Base-by-base conservation (phyloP, 257 asterid genomes). In the Solanum stenotomum region DNA sequence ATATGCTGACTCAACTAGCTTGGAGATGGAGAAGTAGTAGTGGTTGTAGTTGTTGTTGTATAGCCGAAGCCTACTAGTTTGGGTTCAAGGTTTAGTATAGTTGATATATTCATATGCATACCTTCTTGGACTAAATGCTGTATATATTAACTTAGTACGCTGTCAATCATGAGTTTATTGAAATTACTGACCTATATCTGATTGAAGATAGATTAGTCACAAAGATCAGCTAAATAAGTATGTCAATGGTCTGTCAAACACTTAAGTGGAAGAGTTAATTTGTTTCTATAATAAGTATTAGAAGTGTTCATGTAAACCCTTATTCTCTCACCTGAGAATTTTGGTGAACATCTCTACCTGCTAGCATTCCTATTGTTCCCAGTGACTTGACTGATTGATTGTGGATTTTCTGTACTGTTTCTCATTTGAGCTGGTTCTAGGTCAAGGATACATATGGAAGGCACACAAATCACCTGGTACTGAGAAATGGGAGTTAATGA, bases 381-480 rank as follows among this genome's bases (percentile, higher is more conserved):
- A 37, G 27, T 82, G 82, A 40, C 61, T 86, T 70, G 85, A 44
- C 83, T 88, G 89, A 83, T 86, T 89, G 65, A 88, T 77, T 90
- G 84, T 89, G 33, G 84, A 87, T 87, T 89, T 34, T 88, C 31
- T 88, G 86, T 38, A 83, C 49, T 89, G 20, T 89, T 87, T 91
- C 89, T 88, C 88, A 42, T 91, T 89, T 90, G 93, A 89, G 88
- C 85, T 42, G 86, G 83, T 89, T 92, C 85, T 91, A 96, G 99
- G 99, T 85, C 99, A 97, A 91, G 99, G 99, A 86, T 95, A 95
- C 91, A 95, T 97, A 89, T 97, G 99, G 99, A 94, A 94, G 93
- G 93, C 93, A 88, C 95, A 97, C 91, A 97, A 95, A 92, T 56
- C 82, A 65, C 98, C 98, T 3, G 96, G 91, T 83, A 87, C 90